These are phyloP conservation scores for Noccaea caerulescens DNA, from an alignment of 345 rosid genomes.

Conservation along the genomic window DNA sequence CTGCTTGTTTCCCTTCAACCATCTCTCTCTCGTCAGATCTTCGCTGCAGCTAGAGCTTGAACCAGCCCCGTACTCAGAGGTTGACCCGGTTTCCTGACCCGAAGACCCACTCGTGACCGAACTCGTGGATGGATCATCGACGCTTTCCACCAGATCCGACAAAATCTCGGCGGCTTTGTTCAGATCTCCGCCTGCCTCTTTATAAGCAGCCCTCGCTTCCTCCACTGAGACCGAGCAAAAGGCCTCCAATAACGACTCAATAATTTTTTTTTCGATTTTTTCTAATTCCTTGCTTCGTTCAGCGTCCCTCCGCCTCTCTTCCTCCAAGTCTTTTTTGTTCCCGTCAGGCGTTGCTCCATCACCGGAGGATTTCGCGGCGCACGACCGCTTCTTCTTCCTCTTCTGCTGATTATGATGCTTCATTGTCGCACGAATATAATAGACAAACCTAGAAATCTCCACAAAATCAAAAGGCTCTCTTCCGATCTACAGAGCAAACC, in stretches of 20 bases:
- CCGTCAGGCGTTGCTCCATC: slow-evolving; percentile 36
- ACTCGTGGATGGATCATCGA: slow-evolving; percentile 54
- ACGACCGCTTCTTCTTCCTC: slow-evolving; percentile 54
- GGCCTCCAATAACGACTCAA: slow-evolving; percentile 53
- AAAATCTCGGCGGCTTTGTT: slow-evolving; percentile 56
- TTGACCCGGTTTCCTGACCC: slow-evolving; percentile 51
- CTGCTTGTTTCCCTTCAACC: slow-evolving; percentile 52
- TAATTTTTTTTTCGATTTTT: slow-evolving; percentile 1
- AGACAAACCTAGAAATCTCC: neutral
- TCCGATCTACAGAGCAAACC: slow-evolving; percentile 7
- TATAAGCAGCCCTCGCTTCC: slow-evolving; percentile 55
- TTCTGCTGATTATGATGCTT: slow-evolving; percentile 50
- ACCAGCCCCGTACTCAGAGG: slow-evolving; percentile 48
- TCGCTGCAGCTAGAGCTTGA: slow-evolving; percentile 48
- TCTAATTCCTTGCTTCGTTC: slow-evolving; percentile 25
- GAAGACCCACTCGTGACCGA: slow-evolving; percentile 54
- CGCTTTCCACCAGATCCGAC: slow-evolving; percentile 40
- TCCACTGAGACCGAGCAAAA: slow-evolving; percentile 59
- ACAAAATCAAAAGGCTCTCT: neutral
- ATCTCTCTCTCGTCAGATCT: slow-evolving; percentile 34
- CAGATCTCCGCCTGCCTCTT: slow-evolving; percentile 54
- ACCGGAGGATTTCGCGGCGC: slow-evolving; percentile 32
- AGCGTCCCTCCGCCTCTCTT: slow-evolving; percentile 18
- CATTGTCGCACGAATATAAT: slow-evolving; percentile 32
- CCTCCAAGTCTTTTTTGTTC: slow-evolving; percentile 34